These are phyloP conservation scores for Verticillium dahliae DNA, from an alignment of 2,329 filamentous ascomycete genomes.

Conservation along the genomic window DNA sequence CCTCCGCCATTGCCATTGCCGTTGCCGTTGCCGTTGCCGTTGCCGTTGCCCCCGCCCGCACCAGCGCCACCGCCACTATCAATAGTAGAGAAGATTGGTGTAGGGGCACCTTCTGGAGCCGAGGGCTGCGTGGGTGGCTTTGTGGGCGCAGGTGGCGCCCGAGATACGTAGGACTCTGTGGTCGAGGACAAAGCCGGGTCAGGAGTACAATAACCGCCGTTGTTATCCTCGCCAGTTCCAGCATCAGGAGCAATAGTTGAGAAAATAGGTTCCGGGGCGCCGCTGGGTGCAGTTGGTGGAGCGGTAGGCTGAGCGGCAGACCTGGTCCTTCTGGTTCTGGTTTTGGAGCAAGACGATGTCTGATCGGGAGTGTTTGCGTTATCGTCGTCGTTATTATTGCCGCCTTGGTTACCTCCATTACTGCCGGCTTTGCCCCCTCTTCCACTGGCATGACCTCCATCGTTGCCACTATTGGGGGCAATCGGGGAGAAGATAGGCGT, in stretches of 20 bases:
- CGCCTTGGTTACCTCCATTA: neutral
- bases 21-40: neutral
- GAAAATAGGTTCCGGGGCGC: neutral
- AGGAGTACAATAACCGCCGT: constrained; percentile 5
- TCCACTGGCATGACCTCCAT: constrained; percentile 1
- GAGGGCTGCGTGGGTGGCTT: neutral
- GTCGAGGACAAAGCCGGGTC: neutral
- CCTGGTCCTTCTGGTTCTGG: neutral
- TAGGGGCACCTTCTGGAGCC: neutral
- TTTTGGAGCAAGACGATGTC: neutral
- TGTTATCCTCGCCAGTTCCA: neutral
- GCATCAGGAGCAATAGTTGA: neutral
- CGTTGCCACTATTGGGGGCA: neutral
- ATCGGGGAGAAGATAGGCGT: neutral
- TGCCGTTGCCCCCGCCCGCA: neutral
- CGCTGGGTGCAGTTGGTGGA: neutral
- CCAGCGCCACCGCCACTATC: neutral
- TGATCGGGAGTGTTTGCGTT: neutral
- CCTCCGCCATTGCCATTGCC: neutral
- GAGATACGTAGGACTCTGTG: neutral
- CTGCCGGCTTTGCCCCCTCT: constrained; percentile 1
- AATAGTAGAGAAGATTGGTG: neutral
- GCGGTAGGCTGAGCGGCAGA: neutral
- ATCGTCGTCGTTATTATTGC: neutral
- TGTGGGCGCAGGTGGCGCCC: neutral